A percentile compares a stretch with the other conserved stretches of the same genome.
These are phyloP conservation scores for Musa acuminata DNA, from an alignment of 176 grass and related monocot species.

Conservation along the genomic window DNA sequence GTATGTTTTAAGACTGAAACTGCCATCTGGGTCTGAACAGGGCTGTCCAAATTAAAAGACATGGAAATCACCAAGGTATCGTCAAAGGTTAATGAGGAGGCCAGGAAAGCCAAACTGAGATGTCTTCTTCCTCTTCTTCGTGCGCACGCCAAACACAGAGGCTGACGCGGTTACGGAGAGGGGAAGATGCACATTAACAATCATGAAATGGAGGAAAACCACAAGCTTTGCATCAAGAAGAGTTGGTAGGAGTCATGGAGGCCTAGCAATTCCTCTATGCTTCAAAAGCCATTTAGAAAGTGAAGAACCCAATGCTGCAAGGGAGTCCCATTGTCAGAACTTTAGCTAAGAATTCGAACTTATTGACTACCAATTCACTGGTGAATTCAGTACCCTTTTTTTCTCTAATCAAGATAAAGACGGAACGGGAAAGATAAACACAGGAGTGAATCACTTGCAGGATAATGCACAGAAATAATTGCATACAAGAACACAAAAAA, in stretches of 20 bases:
- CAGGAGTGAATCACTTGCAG: too few species aligned
- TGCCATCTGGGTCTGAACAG: constrained; percentile 18
- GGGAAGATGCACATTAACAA: constrained; percentile 12
- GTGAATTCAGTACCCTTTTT: too few species aligned
- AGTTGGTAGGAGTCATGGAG: not conserved
- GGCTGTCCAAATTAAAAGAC: constrained; percentile 15
- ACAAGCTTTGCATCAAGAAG: not conserved
- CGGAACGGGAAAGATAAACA: too few species aligned
- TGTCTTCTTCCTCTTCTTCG: constrained; percentile 22
- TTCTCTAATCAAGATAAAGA: too few species aligned
- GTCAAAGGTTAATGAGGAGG: not conserved
- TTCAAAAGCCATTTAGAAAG: constrained; percentile 3
- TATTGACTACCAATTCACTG: too few species aligned
- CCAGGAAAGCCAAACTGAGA: not conserved
- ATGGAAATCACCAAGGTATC: not conserved
- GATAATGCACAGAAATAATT: too few species aligned
- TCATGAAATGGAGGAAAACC: constrained; percentile 15
- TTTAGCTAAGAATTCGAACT: not conserved
- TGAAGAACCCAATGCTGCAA: constrained; percentile 3
- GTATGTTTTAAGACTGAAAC: not conserved
- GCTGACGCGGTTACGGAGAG: constrained; percentile 16
- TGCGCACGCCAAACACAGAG: constrained; percentile 24
- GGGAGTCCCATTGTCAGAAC: not conserved
- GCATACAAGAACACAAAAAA: too few species aligned
- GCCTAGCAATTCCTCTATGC: not conserved